Conservation (phyloP, 805 yeast species). For the Starmerella bombicola region DNA sequence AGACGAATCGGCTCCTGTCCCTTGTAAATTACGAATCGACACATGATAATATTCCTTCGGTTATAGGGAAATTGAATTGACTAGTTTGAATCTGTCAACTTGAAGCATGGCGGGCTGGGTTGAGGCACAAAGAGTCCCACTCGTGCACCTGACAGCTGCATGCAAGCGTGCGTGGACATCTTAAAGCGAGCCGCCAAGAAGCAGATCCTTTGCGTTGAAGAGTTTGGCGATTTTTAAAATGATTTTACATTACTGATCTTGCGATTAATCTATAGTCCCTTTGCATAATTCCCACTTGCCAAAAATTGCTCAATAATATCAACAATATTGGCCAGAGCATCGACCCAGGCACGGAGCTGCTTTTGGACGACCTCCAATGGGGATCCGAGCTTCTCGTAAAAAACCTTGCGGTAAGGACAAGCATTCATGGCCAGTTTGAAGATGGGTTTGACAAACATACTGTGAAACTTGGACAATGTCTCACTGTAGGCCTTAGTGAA, state of each 20-base stretch:
- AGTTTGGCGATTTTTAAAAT: no score
- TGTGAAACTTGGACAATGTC: conserved; percentile 71
- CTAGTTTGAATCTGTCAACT: no score
- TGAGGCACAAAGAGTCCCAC: no score
- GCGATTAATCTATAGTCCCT: conserved; percentile 49
- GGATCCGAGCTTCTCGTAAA: conserved; percentile 68
- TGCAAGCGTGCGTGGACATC: no score
- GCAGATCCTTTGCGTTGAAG: no score
- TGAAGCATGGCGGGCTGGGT: no score
- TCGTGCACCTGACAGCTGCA: no score
- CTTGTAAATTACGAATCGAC: conserved; percentile 83
- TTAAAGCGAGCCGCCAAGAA: no score
- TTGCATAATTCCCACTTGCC: conserved; percentile 71
- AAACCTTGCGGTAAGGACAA: conserved; percentile 80
- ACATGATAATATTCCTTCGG: no score
- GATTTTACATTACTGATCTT: no score
- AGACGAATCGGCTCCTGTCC: conserved; percentile 80
- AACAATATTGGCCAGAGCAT: conserved; percentile 64
- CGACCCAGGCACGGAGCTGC: conserved; percentile 63
- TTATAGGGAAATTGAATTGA: no score
- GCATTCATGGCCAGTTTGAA: conserved; percentile 92
- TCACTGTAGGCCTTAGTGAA: conserved; percentile 76
- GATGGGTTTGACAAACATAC: conserved; percentile 68
- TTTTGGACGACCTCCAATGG: conserved; percentile 41
- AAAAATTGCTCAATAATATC: conserved; percentile 60